Evolutionary conservation across 2,329 filamentous ascomycete genomes (phyloP).

Genomic region (Pseudogymnoascus sp.): DNA sequence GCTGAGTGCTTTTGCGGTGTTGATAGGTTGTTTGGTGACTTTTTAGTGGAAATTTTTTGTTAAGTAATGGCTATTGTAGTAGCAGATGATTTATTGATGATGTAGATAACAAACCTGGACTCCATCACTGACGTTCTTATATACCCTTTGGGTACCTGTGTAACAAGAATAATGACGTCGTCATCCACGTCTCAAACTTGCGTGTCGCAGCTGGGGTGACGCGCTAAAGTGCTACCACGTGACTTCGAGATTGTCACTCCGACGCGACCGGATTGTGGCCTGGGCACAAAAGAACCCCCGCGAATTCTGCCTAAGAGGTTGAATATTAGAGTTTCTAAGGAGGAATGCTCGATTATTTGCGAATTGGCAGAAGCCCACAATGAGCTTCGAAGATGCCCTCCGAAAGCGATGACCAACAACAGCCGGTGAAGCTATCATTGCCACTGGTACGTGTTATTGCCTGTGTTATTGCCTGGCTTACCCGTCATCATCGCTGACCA

Average conservation of each 20-base stretch:
- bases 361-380: neutral
- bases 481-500: constrained; percentile 12
- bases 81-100: neutral
- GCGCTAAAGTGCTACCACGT: neutral
- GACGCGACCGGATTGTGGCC: neutral
- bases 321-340: neutral
- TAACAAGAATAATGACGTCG: neutral
- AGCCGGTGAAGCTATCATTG: constrained; percentile 73
- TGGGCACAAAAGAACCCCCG: neutral
- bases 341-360: neutral
- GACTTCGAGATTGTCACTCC: neutral
- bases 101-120: neutral
- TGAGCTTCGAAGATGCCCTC: constrained; percentile 24
- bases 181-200: constrained; percentile 1
- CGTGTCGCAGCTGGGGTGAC: neutral
- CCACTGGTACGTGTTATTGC: constrained; percentile 48
- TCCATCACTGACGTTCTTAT: neutral
- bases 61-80: neutral
- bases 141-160: neutral
- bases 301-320: neutral
- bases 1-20: constrained; percentile 4
- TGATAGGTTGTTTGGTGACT: neutral
- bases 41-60: neutral
- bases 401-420: constrained; percentile 36
- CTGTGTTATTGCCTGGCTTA: constrained; percentile 13